Evolutionary conservation across 2,329 filamentous ascomycete genomes (phyloP), one percentile per base, ranked within the genome.

Genomic region (Acephala macrosclerotiorum): DNA sequence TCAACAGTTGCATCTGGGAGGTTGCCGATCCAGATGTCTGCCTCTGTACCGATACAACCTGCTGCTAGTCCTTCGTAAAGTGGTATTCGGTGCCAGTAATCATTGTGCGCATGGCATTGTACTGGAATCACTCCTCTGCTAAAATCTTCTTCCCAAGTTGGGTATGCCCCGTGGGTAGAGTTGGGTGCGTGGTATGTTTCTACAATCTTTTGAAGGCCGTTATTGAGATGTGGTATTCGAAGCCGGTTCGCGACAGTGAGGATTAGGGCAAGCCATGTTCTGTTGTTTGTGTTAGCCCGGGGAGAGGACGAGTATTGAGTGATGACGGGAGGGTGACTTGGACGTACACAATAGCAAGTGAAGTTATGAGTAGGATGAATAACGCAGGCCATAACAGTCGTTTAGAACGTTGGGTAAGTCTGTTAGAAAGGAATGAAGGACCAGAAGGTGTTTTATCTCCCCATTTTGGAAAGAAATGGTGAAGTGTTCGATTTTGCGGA

Each of bases 1-100:
- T 67, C 68, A 3, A 47, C 16, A 7, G 38, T 25, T 14, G 60
- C 55, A 33, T 56, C 45, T 2, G 82, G 84, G 29, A 77, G 82
- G 65, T 87, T 84, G 59, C 83, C 82, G 40, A 88, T 75, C 85
- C 85, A 89, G 22, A 89, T 85, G 75, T 89, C 86, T 2, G 85
- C 86, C 76, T 89, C 87, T 2, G 84, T 83, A 8, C 81, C 82
- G 4, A 84, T 79, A 51, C 85, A 86, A 8, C 88, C 87, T 55
- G 83, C 82, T 5, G 83, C 82, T 38, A 90, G 77, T 16, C 83
- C 87, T 4, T 79, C 80, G 40, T 80, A 82, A 58, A 82, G 79
- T 35, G 80, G 80, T 0, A 80, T 70, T 55, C 78, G 76, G 65
- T 79, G 76, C 80, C 79, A 81, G 73, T 89, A 89, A 70, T 89